Evolutionary conservation across 352 stramenopile species (phyloP).

Genomic region (Phytophthora constricta): DNA sequence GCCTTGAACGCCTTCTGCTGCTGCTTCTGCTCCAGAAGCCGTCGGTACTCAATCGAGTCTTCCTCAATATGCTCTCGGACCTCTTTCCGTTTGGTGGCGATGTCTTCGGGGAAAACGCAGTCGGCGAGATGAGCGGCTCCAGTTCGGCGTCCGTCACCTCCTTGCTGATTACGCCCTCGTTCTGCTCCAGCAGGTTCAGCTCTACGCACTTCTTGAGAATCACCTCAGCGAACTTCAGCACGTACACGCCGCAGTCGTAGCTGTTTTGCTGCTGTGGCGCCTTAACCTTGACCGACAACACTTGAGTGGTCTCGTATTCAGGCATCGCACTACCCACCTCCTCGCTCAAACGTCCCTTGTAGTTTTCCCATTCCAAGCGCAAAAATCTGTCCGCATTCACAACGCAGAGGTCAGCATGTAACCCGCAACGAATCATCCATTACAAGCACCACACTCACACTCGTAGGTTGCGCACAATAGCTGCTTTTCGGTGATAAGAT

Average conservation of each 20-base stretch:
- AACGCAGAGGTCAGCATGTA: background rate
- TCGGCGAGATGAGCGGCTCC: constrained; percentile 43
- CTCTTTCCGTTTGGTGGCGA: constrained; percentile 36
- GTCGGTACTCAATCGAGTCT: constrained; percentile 40
- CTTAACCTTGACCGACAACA: constrained; percentile 46
- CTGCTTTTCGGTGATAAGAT: constrained; percentile 64
- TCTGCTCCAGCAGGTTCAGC: constrained; percentile 22
- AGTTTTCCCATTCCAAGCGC: constrained; percentile 58
- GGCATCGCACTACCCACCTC: constrained; percentile 10
- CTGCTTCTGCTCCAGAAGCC: constrained; percentile 27
- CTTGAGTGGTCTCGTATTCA: constrained; percentile 46
- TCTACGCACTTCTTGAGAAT: constrained; percentile 55
- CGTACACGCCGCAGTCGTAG: constrained; percentile 74
- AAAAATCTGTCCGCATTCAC: constrained; percentile 41
- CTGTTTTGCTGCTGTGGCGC: constrained; percentile 64
- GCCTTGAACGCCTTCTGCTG: constrained; percentile 13
- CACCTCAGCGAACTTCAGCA: constrained; percentile 67
- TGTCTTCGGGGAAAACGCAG: constrained; percentile 53
- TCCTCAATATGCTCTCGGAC: constrained; percentile 45
- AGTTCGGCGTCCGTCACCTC: constrained; percentile 51
- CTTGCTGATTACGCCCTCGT: constrained; percentile 42
- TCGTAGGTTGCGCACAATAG: constrained; percentile 65
- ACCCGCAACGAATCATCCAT: background rate
- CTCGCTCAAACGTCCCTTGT: constrained; percentile 14
- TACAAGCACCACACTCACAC: constrained; percentile 40